Evolutionary conservation across 345 rosid genomes (phyloP), one percentile per base, ranked within the genome.

Genomic region (Diplotaxis tenuifolia): DNA sequence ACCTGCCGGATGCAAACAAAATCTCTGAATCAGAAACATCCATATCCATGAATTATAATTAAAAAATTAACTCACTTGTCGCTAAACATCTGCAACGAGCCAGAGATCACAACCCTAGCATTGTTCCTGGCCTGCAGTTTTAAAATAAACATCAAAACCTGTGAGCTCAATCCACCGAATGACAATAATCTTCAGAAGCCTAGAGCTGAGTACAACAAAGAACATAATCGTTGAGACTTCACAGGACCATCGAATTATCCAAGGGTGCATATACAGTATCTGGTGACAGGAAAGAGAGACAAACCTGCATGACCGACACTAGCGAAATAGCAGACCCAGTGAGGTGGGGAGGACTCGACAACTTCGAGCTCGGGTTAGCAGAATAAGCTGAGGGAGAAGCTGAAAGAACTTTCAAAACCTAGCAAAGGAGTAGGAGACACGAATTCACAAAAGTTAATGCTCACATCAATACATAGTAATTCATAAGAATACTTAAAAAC

Each of bases 331-430:
- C 47, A 72, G 86, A 78, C 65, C 90, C 90, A 42, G 82, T 80
- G 21, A 85, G 83, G 62, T 70, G 83, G 6, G 92, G 90, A n/a
- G 95, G 90, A 58, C 69, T 82, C 11, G 79, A 75, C 81, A 87
- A 71, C 81, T 84, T 82, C 15, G 88, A 80, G 65, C 47, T 80
- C 6, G 87, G 91, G 57, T 87, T 81, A 28, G 92, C 88, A 68
- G 88, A 87, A 83, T 89, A 89, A n/a, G 92, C 90, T 7, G 88
- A 79, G 56, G 88, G 82, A 69, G 90, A 87, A 7, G 90, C 88
- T 18, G 89, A 87, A 22, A 86, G 90, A 36, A 87, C 89, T 81
- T 84, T 83, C 81, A 81, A 73, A 68, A 82, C 90, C 95, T 87
- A 74, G 25, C 9, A 45, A 45, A 6, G 19, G 18, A 25, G 73